Percentiles rank a stretch among this genome's conserved stretches.
Evolutionary conservation across 73 alveolate genomes (phyloP).

Genomic region (Uronychia setigera): DNA sequence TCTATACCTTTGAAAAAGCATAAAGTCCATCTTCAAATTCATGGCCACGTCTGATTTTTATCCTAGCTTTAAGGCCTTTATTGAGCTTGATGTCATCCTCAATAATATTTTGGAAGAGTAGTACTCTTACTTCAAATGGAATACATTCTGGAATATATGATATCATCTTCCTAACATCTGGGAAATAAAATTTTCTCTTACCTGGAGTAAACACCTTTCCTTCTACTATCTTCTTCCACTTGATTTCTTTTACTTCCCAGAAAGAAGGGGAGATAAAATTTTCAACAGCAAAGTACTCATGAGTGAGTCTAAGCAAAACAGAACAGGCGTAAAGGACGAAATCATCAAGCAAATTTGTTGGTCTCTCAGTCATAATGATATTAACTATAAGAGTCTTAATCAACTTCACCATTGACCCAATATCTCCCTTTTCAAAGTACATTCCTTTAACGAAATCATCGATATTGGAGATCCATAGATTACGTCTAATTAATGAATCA

Average conservation of each 20-base stretch:
- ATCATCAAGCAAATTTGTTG: slow-evolving; percentile 29
- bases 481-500: slow-evolving; percentile 23
- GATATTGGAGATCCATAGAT: slow-evolving; percentile 61
- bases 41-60: slow-evolving; percentile 59
- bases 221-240: slow-evolving; percentile 35
- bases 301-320: slow-evolving; percentile 41
- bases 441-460: slow-evolving; percentile 58
- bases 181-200: slow-evolving; percentile 25
- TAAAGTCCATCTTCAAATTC: slow-evolving; percentile 71
- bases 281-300: slow-evolving; percentile 48
- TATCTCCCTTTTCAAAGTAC: slow-evolving; percentile 50
- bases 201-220: slow-evolving; percentile 34
- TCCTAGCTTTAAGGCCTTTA: slow-evolving; percentile 36
- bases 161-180: slow-evolving; percentile 40
- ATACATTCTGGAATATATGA: slow-evolving; percentile 72
- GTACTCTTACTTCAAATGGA: slow-evolving; percentile 76
- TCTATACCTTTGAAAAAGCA: slow-evolving; percentile 58
- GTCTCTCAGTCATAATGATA: slow-evolving; percentile 14
- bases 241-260: slow-evolving; percentile 50
- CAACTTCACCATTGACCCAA: slow-evolving; percentile 30
- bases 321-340: slow-evolving; percentile 46
- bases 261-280: slow-evolving; percentile 44
- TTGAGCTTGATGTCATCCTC: slow-evolving; percentile 35
- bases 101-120: slow-evolving; percentile 41
- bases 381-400: slow-evolving; percentile 36